Evolutionary conservation across 129 eudicot species (phyloP), one percentile per base, ranked within the genome.

Genomic region (Saussurea involucrata): DNA sequence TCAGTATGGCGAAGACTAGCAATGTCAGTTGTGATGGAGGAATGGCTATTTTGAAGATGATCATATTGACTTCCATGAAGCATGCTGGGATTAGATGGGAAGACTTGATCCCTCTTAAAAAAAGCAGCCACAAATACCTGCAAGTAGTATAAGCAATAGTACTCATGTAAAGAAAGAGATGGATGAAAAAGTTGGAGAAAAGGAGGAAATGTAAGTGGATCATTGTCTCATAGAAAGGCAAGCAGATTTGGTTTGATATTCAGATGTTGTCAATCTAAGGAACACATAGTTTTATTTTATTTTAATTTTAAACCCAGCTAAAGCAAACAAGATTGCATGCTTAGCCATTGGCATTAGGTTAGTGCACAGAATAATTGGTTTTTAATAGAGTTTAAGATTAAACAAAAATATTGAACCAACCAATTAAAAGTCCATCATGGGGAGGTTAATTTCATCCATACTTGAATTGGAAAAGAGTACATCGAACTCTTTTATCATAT

Each of bases 71-170:
- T 85, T 76, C 87, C 83, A 79, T 82, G 83, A 83, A 91, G 87
- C 88, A 86, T 75, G 73, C 74, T 72, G 57, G 78, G 83, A 83
- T 83, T 80, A 34, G 88, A 73, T 46, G 95, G 88, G 55, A 66
- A 76, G 24, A 75, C 85, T 63, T 71, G 76, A 64, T 82, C 85
- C 85, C 97, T 87, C 66, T 92, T 89, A 29, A 77, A 24, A 68
- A 71, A 29, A 83, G 97, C 92, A 70, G 97, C 97, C 81, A 92
- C 90, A 68, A 87, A 34, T 21, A 92, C 95, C 97, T 92, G 71
- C 29, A 63, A 75, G 46, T 7, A 77, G 22, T 57, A 49, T 5
- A 11, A 42, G 13, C 24, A 15, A 49, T 1, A 17, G 21, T 49
- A 24, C 2, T n/a, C 11, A 40, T 20, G 17, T 5, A 18, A 37